These are phyloP conservation scores for Cymodocea nodosa DNA, from an alignment of 116 monocot species.

Conservation along the genomic window DNA sequence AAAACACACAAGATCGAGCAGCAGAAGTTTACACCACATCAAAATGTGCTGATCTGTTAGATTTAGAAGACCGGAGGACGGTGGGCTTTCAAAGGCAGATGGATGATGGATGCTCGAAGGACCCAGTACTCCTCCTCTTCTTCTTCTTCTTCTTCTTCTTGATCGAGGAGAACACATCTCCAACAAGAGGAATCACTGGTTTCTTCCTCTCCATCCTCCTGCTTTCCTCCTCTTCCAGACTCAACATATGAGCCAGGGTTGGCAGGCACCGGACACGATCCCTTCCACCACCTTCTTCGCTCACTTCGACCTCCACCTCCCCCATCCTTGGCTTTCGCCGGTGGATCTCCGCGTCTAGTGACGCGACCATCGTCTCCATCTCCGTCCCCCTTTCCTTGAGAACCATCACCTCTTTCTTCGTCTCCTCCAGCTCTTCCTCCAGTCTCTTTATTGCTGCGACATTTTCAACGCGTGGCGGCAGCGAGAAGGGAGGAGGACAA, in stretches of 20 bases:
- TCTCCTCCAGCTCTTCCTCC: slow-evolving; percentile 15
- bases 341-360: slow-evolving; percentile 41
- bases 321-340: too few relatives aligned
- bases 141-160: slow-evolving; percentile 11
- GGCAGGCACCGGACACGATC: not conserved
- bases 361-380: slow-evolving; percentile 49
- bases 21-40: too few relatives aligned
- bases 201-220: slow-evolving; percentile 27
- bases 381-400: slow-evolving; percentile 51
- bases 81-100: not conserved
- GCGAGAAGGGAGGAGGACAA: too few relatives aligned
- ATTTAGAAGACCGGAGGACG: slow-evolving; percentile 9
- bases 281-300: slow-evolving; percentile 25
- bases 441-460: slow-evolving; percentile 29
- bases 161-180: slow-evolving; percentile 18
- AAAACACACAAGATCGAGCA: too few relatives aligned
- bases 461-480: too few relatives aligned
- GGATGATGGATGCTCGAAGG: not conserved
- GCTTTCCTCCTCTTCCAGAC: slow-evolving; percentile 17
- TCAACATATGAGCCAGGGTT: too few relatives aligned
- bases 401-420: slow-evolving; percentile 42
- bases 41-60: not conserved
- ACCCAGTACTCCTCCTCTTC: slow-evolving; percentile 18
- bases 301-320: slow-evolving; percentile 5
- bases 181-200: slow-evolving; percentile 75